Base-by-base conservation (phyloP, 768 basidiomycete genomes). In the Pisolithus tinctorius region DNA sequence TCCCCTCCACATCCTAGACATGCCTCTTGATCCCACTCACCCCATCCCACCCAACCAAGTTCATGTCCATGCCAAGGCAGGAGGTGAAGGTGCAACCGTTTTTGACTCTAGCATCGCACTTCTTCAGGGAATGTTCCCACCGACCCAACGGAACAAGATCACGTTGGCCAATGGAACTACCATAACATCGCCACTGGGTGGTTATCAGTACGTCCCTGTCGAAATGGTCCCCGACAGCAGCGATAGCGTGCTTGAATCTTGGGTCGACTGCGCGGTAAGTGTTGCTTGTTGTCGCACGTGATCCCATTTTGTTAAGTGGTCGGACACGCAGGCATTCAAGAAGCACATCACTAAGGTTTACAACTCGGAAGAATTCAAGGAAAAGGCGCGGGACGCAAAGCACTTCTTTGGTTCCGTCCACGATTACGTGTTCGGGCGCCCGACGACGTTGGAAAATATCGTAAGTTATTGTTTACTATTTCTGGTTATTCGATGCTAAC, bases 191-290 rank as follows among this genome's bases (percentile, higher is more conserved):
- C 88, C 90, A n/a, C 77, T 93, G 26, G 81, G 82, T 7, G 87
- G 88, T 1, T 93, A 92, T 69, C 88, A 91, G 69, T 93, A 93
- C 58, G 79, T 93, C 49, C 87, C 89, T 29, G 85, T 93, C 46
- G 87, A 89, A 64, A 63, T 67, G 64, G 40, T 52, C 14, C 45
- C 60, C 1, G 59, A 60, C 45, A 55, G 57, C 50, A 84, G 86
- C 54, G 86, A 89, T 64, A 81, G 83, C 59, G 86, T 86, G 50
- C 71, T 92, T 56, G 87, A 92, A 70, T 83, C 83, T 48, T 92
- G 86, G 87, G 78, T 77, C 6, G 71, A 76, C 53, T 83, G 82
- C 64, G 76, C 79, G 23, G 78, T 81, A 55, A 48, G 71, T 37
- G 34, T 43, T 13, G 45, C 41, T 58, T 54, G 6, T 37, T 17